Conservation (phyloP, 2,329 filamentous ascomycete species). For the Pestalotiopsis sp. region DNA sequence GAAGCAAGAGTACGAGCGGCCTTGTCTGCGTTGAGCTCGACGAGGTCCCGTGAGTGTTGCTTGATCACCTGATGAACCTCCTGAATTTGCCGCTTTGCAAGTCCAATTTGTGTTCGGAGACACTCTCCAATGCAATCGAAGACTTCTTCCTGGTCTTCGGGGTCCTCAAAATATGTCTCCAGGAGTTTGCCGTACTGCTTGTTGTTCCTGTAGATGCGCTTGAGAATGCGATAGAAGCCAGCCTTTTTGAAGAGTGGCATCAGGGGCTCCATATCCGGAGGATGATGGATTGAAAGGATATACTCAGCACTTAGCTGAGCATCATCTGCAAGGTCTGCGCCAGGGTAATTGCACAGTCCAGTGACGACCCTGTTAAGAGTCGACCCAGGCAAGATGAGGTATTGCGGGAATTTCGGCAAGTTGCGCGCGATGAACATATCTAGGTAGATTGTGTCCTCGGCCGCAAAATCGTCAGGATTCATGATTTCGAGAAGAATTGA, state of each 20-base stretch:
- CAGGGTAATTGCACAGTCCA: conserved; percentile 84
- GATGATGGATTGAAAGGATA: conserved; percentile 88
- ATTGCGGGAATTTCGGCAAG: conserved; percentile 94
- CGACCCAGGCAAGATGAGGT: conserved; percentile 86
- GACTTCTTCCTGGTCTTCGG: conserved; percentile 71
- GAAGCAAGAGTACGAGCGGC: conserved; percentile 68
- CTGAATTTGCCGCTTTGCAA: conserved; percentile 70
- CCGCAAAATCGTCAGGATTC: conserved; percentile 73
- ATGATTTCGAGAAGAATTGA: conserved; percentile 92
- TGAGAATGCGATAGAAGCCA: conserved; percentile 87
- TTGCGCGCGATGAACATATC: conserved; percentile 99
- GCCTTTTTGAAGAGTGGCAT: conserved; percentile 80
- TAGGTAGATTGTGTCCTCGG: conserved; percentile 87
- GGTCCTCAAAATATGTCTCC: conserved; percentile 83
- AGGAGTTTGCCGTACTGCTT: conserved; percentile 79
- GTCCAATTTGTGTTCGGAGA: conserved; percentile 63
- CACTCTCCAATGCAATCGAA: conserved; percentile 82
- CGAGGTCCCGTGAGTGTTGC: conserved; percentile 66
- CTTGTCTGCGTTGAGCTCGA: conserved; percentile 65
- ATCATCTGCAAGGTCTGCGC: conserved; percentile 81
- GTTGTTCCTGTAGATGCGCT: conserved; percentile 81
- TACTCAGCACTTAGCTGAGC: conserved; percentile 98
- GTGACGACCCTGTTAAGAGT: conserved; percentile 79
- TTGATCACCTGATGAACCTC: conserved; percentile 72
- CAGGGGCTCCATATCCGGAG: conserved; percentile 75